Percentiles rank a stretch among this genome's conserved stretches.
phyloP scores from a whole-genome alignment of 441 rosid genomes.

The Corymbia calophylla region DNA sequence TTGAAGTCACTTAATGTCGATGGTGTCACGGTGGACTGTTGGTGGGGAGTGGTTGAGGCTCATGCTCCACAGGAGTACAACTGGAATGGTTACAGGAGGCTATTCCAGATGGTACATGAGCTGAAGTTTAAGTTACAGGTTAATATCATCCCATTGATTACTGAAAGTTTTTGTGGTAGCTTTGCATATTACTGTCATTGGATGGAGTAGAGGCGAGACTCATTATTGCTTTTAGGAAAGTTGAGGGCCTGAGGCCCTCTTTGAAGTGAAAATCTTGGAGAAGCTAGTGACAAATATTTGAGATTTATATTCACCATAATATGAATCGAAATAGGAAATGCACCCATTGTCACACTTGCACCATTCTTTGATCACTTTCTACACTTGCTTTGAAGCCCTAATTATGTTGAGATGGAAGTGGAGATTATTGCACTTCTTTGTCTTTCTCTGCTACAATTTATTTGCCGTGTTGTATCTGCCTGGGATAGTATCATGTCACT shows the following conservation, averaged over 20 bases:
- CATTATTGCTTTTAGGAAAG: neutral
- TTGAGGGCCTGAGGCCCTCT: neutral
- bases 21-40: slow-evolving; percentile 90
- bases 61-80: slow-evolving; percentile 86
- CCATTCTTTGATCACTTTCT: neutral
- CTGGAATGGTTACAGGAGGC: slow-evolving; percentile 90
- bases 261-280: neutral
- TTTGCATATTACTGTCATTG: neutral
- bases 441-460: neutral
- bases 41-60: slow-evolving; percentile 99
- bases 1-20: slow-evolving; percentile 78
- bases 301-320: neutral
- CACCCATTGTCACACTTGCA: neutral
- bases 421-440: neutral
- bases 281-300: neutral
- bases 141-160: slow-evolving; percentile 8
- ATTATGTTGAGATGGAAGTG: neutral
- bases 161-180: neutral
- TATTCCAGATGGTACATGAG: slow-evolving; percentile 76
- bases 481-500: neutral
- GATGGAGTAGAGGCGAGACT: neutral
- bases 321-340: neutral
- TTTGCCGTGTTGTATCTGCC: neutral
- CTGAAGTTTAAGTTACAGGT: slow-evolving; percentile 90
- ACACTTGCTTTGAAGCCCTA: neutral